Conservation (phyloP, 2,329 filamentous ascomycete species). For the Stagonosporopsis chrysanthemi region DNA sequence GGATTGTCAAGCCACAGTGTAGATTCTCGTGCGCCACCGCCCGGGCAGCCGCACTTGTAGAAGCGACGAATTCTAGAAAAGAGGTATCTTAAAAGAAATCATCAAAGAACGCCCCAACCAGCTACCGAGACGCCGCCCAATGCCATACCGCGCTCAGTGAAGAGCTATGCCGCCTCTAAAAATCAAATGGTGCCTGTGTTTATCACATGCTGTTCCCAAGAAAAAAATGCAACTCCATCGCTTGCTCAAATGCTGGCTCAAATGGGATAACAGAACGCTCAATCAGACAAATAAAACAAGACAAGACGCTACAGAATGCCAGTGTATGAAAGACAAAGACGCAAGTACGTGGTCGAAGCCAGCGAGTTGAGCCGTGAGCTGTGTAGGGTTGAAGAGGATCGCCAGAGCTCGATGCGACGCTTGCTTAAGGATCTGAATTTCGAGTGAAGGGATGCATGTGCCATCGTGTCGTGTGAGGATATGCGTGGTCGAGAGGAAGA, state of each 20-base stretch:
- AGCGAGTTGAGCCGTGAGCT: not conserved
- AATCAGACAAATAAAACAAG: not conserved
- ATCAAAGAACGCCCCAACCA: not conserved
- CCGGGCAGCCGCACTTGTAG: not conserved
- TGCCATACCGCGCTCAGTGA: constrained; percentile 20
- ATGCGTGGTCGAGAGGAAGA: not conserved
- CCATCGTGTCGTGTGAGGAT: not conserved
- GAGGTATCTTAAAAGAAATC: not conserved
- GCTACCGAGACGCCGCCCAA: constrained; percentile 1
- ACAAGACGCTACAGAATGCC: not conserved
- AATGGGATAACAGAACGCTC: not conserved
- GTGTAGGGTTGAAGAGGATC: not conserved
- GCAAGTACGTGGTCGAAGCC: constrained; percentile 4
- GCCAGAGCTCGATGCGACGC: constrained; percentile 39
- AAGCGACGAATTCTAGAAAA: not conserved
- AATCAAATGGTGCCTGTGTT: not conserved
- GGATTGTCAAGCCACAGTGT: not conserved
- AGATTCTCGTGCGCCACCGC: not conserved
- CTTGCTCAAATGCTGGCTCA: constrained; percentile 25
- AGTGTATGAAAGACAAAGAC: not conserved
- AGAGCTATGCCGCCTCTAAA: constrained; percentile 21
- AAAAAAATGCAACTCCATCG: constrained; percentile 8
- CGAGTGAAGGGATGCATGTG: not conserved
- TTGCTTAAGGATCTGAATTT: constrained; percentile 25
- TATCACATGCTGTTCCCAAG: not conserved